Base-by-base conservation (phyloP, 768 basidiomycete species). In the Cyathus striatus region DNA sequence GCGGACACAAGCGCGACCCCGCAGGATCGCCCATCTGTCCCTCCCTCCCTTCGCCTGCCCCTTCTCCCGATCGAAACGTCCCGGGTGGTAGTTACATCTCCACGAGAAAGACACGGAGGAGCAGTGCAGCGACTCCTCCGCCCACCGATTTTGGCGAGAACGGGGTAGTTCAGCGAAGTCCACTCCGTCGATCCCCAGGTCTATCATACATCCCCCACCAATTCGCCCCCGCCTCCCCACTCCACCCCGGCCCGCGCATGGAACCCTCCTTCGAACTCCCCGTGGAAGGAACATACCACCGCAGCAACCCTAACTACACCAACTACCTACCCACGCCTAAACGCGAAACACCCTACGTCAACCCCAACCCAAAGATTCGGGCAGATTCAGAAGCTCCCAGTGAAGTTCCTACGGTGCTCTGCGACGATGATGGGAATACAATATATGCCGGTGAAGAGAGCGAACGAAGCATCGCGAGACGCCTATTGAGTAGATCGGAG, bases 1-100 rank as follows among this genome's bases (percentile, higher is more conserved):
- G 56, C 3, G 68, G 68, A 9, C 68, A 69, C 57, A 65, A 60
- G 47, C 63, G 67, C 14, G n/a, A n/a, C n/a, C 60, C 49, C 3
- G 23, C 53, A 36, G 64, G 64, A 24, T 34, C 42, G 21, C 59
- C 52, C 23, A 43, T 64, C 32, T 69, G 67, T 40, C 64, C 64
- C 18, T 47, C n/a, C 23, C 41, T 26, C 27, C n/a, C n/a, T 0
- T 23, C 33, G 5, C 17, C n/a, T 23, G 43, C 23, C 44, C 37
- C 27, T 23, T 41, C 30, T 26, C 45, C 16, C 27, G n/a, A n/a
- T n/a, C n/a, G n/a, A n/a, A n/a, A n/a, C n/a, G n/a, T n/a, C n/a
- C n/a, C n/a, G n/a, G n/a, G n/a, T n/a, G n/a, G n/a, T n/a, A n/a
- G n/a, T n/a, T n/a, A n/a, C n/a, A n/a, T n/a, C n/a, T n/a, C n/a